These are phyloP conservation scores for Cercospora sesami DNA, from an alignment of 2,329 filamentous ascomycete species.

Conservation along the genomic window DNA sequence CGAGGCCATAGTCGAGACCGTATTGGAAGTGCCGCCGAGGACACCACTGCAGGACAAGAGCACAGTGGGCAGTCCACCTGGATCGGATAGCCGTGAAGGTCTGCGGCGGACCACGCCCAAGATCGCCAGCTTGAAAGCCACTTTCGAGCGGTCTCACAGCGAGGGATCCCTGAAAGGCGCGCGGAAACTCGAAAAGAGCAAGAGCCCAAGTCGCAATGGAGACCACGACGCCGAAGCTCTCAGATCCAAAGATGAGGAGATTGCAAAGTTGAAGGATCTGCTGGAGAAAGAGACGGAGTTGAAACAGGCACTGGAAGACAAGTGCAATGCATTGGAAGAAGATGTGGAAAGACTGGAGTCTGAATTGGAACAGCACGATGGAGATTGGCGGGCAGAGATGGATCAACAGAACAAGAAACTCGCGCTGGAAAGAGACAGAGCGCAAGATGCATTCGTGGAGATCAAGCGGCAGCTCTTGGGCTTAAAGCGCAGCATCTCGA, in stretches of 20 bases:
- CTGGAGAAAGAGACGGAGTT: constrained; percentile 30
- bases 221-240: constrained; percentile 19
- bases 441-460: constrained; percentile 24
- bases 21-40: constrained; percentile 1
- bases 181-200: constrained; percentile 23
- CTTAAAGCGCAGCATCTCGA: constrained; percentile 71
- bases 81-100: constrained; percentile 14
- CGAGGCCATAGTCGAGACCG: background rate
- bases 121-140: constrained; percentile 35
- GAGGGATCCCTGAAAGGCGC: constrained; percentile 6
- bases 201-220: constrained; percentile 16
- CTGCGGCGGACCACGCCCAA: constrained; percentile 31
- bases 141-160: constrained; percentile 31
- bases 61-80: constrained; percentile 13
- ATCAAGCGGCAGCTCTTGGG: constrained; percentile 60
- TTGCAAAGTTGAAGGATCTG: constrained; percentile 25
- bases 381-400: constrained; percentile 20
- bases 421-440: constrained; percentile 17
- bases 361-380: constrained; percentile 19
- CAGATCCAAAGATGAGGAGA: constrained; percentile 25
- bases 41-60: constrained; percentile 7
- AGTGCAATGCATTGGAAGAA: constrained; percentile 23
- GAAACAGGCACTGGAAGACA: constrained; percentile 28
- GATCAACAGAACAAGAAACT: constrained; percentile 12
- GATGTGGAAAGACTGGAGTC: constrained; percentile 22